Evolutionary conservation across 225 moss, liverwort and hornwort genomes (phyloP).

Genomic region (Anthoceros angustus): DNA sequence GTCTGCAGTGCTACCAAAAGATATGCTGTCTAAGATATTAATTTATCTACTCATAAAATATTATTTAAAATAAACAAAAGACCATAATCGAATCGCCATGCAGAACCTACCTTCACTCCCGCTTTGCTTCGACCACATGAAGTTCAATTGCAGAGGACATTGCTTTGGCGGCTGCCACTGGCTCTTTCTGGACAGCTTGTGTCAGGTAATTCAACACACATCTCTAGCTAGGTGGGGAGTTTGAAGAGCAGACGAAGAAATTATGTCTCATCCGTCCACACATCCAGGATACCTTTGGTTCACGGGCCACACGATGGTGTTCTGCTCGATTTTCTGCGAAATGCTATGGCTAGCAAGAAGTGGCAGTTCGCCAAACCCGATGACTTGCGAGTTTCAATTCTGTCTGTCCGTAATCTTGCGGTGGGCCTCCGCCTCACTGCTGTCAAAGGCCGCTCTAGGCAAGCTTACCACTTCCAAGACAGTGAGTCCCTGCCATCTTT

Average conservation of each 20-base stretch:
- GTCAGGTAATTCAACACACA: neutral
- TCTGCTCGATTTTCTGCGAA: neutral
- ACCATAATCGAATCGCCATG: no score
- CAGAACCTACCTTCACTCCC: no score
- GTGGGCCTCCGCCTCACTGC: neutral
- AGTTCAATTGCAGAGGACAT: neutral
- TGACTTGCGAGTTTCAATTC: neutral
- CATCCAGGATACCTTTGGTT: neutral
- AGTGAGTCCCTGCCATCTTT: neutral
- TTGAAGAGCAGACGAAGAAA: neutral
- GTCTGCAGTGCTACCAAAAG: no score
- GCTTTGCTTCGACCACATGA: no score
- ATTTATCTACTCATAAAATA: no score
- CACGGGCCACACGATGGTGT: neutral
- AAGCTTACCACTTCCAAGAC: constrained; percentile 4
- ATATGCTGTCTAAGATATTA: no score
- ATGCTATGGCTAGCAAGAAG: neutral
- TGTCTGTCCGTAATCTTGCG: neutral
- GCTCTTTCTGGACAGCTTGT: neutral
- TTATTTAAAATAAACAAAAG: no score
- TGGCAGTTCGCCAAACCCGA: neutral
- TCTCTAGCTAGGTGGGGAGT: neutral
- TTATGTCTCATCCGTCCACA: neutral
- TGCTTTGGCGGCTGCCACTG: neutral
- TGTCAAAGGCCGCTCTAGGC: neutral